These are phyloP conservation scores for Penicillium sp. DNA, from an alignment of 2,329 filamentous ascomycete species.

Conservation along the genomic window DNA sequence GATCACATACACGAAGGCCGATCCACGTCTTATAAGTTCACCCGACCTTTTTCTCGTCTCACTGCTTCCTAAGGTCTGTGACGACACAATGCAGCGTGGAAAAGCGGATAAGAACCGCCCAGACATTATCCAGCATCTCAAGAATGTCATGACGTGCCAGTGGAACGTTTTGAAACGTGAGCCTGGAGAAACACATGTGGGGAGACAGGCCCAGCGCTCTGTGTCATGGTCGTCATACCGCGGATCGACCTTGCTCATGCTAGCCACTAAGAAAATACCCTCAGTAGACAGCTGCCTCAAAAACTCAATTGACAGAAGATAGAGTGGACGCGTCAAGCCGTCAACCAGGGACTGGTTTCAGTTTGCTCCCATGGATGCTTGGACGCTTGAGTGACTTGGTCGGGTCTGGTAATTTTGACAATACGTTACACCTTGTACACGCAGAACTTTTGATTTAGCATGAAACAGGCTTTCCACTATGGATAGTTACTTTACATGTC, in stretches of 20 bases:
- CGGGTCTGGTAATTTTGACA: neutral
- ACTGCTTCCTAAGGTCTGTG: constrained; percentile 9
- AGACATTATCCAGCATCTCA: neutral
- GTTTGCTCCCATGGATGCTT: neutral
- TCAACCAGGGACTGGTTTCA: neutral
- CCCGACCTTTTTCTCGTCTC: neutral
- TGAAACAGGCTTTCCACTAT: neutral
- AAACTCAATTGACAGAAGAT: neutral
- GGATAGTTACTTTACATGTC: neutral
- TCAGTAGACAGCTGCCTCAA: neutral
- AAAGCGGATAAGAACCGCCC: neutral
- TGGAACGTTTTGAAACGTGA: neutral
- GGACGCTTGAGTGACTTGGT: no score
- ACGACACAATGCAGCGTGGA: constrained; percentile 21
- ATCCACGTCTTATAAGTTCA: constrained; percentile 13
- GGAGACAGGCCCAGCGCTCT: neutral
- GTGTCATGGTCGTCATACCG: constrained; percentile 23
- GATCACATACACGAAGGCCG: neutral
- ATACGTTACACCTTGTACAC: neutral
- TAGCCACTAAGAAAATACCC: constrained; percentile 11
- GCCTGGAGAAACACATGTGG: neutral
- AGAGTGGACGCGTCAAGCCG: neutral
- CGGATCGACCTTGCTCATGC: constrained; percentile 3
- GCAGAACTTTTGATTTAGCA: neutral
- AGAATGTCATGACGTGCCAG: constrained; percentile 20